A percentile compares a stretch with the other conserved stretches of the same genome.
phyloP scores from a whole-genome alignment of 805 yeast genomes.

The Yarrowia divulgata region DNA sequence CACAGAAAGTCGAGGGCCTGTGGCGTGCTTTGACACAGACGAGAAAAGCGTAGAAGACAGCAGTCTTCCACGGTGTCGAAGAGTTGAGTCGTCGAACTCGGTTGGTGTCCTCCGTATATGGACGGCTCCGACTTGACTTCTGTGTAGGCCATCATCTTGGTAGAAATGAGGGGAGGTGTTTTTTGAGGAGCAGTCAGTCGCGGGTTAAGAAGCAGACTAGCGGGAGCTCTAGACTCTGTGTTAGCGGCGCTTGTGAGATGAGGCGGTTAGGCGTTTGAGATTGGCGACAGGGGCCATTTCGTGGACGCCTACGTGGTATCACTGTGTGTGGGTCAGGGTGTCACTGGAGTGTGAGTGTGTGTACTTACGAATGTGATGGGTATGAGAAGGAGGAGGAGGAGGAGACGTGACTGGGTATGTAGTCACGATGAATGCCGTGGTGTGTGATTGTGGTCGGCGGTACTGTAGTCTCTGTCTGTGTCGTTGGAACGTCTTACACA shows the following conservation, averaged over 20 bases:
- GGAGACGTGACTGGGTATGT: no score
- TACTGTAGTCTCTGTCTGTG: not conserved
- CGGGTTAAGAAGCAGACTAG: constrained; percentile 5
- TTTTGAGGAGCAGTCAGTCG: no score
- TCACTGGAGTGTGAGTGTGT: not conserved
- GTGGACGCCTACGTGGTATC: not conserved
- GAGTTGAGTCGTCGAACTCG: no score
- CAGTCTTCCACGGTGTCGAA: constrained; percentile 31
- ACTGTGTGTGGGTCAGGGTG: not conserved
- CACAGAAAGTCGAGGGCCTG: constrained; percentile 23
- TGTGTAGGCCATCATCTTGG: constrained; percentile 29
- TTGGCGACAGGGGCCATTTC: not conserved
- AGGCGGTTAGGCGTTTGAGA: not conserved
- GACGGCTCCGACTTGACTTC: constrained; percentile 27
- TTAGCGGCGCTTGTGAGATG: constrained; percentile 1
- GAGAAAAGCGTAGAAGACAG: constrained; percentile 24
- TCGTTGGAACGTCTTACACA: not conserved
- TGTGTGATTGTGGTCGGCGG: no score
- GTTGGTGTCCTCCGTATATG: constrained; percentile 18
- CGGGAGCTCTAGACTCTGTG: constrained; percentile 9
- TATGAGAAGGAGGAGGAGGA: not conserved
- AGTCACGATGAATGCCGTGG: not conserved
- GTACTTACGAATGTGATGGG: not conserved
- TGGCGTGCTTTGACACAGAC: constrained; percentile 21
- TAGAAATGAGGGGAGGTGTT: no score